Evolutionary conservation across 495 filamentous ascomycete genomes (phyloP), one percentile per base, ranked within the genome.

Genomic region (Talaromyces wortmannii): DNA sequence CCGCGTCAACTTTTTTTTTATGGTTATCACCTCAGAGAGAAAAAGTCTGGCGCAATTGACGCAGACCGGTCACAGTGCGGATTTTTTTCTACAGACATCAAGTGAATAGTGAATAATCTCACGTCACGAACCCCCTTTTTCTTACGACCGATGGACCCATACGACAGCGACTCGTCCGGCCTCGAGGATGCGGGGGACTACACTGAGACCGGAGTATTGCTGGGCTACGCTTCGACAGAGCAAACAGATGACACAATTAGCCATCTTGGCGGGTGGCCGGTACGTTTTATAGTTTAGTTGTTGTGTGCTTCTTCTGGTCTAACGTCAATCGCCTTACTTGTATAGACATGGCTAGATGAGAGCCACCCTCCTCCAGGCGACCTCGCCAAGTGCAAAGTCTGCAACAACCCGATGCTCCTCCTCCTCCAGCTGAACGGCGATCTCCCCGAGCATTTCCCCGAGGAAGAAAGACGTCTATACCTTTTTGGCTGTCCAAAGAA

Each of bases 391-490:
- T 99, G 94, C 76, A 92, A 88, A 69, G 80, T 88, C 59, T 99
- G 94, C 79, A 91, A 91, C 55, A 79, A 80, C 31, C 68, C 89
- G 43, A 91, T 97, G 85, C 78, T 83, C 0, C 78, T 97, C 4
- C 81, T 97, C 11, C 80, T 99, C 44, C 90, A 97, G 68, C 77
- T 99, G 45, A 89, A 99, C 70, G 92, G 84, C 61, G 91, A 96
- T 57, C 76, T 99, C 40, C 91, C 90, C 16, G 87, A 95, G 40
- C 77, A 81, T 36, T 95, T 95, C 65, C 88, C 89, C 16, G 83
- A 83, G 23, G 86, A 97, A 65, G 91, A 97, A 64, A 75, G 94
- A 52, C 80, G 92, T 45, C 64, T 97, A 42, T 97, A 96, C 62
- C 72, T 97, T 10, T 91, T 91, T 63, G 77, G 78, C 43, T 99